Evolutionary conservation across 768 basidiomycete genomes (phyloP).

Genomic region (Candolleomyces aberdarensis): DNA sequence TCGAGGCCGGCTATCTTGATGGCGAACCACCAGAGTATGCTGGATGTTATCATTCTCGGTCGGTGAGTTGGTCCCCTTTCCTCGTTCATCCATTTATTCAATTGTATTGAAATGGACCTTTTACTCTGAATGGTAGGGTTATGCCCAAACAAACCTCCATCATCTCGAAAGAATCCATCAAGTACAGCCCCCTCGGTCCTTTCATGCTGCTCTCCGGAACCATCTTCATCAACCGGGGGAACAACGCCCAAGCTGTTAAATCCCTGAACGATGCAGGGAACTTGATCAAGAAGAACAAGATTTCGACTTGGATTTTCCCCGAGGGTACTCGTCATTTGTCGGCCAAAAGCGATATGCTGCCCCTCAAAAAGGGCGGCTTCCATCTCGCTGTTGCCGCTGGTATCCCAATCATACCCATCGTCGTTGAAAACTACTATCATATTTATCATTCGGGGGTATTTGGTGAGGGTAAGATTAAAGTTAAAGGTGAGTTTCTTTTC

Average conservation of each 20-base stretch:
- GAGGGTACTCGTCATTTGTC: conserved; percentile 88
- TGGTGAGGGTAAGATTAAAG: conserved; percentile 69
- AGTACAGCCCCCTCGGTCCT: conserved; percentile 85
- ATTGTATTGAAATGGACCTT: conserved; percentile 8
- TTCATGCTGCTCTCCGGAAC: conserved; percentile 89
- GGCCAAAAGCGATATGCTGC: conserved; percentile 63
- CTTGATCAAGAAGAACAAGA: conserved; percentile 63
- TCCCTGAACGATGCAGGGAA: conserved; percentile 77
- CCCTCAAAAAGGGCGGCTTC: conserved; percentile 98
- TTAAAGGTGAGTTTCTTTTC: conserved; percentile 86
- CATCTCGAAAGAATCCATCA: conserved; percentile 90
- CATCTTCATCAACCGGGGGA: conserved; percentile 88
- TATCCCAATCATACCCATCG: conserved; percentile 88
- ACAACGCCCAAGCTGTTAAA: conserved; percentile 66
- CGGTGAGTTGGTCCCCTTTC: conserved; percentile 44
- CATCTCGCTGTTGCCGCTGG: conserved; percentile 90
- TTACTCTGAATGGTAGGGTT: conserved; percentile 42
- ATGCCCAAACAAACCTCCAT: conserved; percentile 83
- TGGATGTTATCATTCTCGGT: conserved; percentile 82
- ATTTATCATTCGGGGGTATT: conserved; percentile 80
- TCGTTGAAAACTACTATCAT: conserved; percentile 91
- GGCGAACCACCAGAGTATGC: conserved; percentile 91
- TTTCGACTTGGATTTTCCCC: conserved; percentile 93
- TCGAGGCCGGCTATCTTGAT: conserved; percentile 74
- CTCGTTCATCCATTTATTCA: neutral